These are phyloP conservation scores for Aspergillus latus DNA, from an alignment of 2,329 filamentous ascomycete species.

Conservation along the genomic window DNA sequence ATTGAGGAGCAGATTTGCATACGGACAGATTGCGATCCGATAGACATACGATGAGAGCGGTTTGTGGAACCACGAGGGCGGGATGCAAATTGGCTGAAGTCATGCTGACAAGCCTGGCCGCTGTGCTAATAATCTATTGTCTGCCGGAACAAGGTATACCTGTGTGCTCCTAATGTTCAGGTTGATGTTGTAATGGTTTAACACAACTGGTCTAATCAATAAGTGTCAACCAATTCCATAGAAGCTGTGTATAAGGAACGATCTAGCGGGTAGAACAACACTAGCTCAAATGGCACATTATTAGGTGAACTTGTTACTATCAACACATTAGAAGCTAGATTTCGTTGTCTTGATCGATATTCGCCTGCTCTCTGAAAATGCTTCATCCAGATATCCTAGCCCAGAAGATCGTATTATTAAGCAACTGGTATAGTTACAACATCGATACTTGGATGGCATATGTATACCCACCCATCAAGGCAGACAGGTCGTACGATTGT, in stretches of 20 bases:
- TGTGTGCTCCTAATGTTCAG: neutral
- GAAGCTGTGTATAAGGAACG: neutral
- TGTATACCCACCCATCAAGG: too few relatives aligned
- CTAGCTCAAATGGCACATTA: neutral
- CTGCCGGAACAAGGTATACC: neutral
- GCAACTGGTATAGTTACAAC: too few relatives aligned
- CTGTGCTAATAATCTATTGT: neutral
- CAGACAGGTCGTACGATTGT: too few relatives aligned
- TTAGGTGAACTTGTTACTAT: neutral
- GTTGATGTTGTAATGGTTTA: neutral
- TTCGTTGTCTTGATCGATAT: too few relatives aligned
- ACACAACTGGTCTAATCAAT: neutral
- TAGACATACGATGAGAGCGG: neutral
- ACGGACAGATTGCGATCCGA: neutral
- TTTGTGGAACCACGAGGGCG: neutral
- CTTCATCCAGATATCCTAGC: too few relatives aligned
- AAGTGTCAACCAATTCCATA: neutral
- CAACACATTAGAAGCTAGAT: too few relatives aligned
- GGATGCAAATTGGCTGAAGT: neutral
- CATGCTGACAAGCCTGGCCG: slow-evolving; percentile 1
- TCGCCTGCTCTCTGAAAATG: too few relatives aligned
- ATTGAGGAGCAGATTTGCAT: neutral
- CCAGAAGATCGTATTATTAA: too few relatives aligned
- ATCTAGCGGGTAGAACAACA: neutral
- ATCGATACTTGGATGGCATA: too few relatives aligned